Conservation (phyloP, 108 stramenopile species). For the Cyclotella sp. region DNA sequence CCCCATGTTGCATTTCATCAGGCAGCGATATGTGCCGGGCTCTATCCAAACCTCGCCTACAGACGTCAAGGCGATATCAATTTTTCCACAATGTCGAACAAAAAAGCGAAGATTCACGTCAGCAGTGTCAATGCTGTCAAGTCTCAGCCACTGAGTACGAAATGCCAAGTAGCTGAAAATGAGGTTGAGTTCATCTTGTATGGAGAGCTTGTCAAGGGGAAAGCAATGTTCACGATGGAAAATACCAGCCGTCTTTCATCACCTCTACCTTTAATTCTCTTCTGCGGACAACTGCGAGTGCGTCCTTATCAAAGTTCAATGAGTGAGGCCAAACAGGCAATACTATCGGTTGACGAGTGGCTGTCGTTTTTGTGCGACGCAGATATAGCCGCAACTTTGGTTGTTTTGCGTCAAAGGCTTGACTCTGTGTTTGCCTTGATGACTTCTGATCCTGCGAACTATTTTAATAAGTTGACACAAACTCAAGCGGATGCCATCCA, state of each 20-base stretch:
- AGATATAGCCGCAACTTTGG: constrained; percentile 53
- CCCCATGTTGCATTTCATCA: constrained; percentile 56
- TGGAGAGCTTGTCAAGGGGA: constrained; percentile 74
- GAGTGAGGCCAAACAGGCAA: constrained; percentile 40
- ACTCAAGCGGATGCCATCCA: constrained; percentile 60
- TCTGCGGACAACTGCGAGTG: constrained; percentile 70
- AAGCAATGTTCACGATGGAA: constrained; percentile 63
- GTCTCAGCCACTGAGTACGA: constrained; percentile 60
- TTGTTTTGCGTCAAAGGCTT: constrained; percentile 65
- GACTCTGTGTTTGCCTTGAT: constrained; percentile 61
- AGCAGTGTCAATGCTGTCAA: constrained; percentile 75
- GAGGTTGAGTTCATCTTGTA: constrained; percentile 74
- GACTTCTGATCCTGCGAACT: constrained; percentile 54
- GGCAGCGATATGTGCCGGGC: constrained; percentile 71
- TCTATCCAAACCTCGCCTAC: constrained; percentile 79
- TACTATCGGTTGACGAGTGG: constrained; percentile 76
- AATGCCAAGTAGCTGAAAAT: constrained; percentile 63
- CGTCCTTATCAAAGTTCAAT: constrained; percentile 36
- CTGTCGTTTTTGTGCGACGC: constrained; percentile 61
- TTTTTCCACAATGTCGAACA: constrained; percentile 73
- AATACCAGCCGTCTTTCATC: constrained; percentile 72
- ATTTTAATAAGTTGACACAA: constrained; percentile 17
- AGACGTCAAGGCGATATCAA: constrained; percentile 68
- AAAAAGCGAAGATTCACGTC: constrained; percentile 76
- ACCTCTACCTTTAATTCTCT: constrained; percentile 65